Evolutionary conservation across 306 rosid species (phyloP).

Genomic region (Luffa acutangula): DNA sequence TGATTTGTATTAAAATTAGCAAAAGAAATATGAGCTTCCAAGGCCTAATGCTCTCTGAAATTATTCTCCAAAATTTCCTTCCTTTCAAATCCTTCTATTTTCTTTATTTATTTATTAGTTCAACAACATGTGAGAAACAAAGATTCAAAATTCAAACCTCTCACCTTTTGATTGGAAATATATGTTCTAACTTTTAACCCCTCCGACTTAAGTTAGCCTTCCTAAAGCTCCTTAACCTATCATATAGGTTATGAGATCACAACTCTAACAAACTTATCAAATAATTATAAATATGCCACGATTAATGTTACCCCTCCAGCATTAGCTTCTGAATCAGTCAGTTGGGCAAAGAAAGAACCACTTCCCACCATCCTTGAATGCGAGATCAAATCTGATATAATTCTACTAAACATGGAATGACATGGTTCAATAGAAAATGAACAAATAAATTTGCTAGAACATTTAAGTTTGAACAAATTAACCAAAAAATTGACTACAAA

Average conservation of each 20-base stretch:
- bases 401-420: not conserved
- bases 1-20: not conserved
- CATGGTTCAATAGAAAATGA: not conserved
- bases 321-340: not conserved
- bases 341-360: not conserved
- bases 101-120: no score
- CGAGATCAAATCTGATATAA: not conserved
- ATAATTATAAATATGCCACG: not conserved
- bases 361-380: not conserved
- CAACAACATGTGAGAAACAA: no score
- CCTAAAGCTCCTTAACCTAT: not conserved
- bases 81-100: no score
- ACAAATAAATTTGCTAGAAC: not conserved
- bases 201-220: no score
- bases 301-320: not conserved
- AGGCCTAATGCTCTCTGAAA: not conserved
- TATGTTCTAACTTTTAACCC: no score
- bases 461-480: not conserved
- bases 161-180: no score
- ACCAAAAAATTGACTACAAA: not conserved
- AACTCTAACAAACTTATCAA: not conserved
- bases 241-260: not conserved
- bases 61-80: not conserved
- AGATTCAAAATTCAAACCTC: no score
- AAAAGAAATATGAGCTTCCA: not conserved